These are phyloP conservation scores for Ogataea trehaloabstinens DNA, from an alignment of 805 yeast genomes.

Conservation along the genomic window DNA sequence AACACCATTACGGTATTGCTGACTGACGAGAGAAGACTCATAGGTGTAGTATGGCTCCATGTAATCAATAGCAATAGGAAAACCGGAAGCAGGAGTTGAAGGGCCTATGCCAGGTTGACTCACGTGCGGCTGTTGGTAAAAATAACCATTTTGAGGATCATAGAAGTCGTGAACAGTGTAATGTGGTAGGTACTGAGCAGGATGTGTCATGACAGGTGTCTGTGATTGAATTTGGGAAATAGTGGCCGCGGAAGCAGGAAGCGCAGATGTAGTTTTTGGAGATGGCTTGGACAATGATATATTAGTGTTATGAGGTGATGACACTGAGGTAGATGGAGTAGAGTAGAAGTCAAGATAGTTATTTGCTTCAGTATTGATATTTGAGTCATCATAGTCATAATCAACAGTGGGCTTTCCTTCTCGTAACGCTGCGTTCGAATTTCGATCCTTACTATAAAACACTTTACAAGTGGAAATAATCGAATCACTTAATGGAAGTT, in stretches of 20 bases:
- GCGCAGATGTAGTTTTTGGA: slow-evolving; percentile 7
- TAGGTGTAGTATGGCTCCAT: background rate
- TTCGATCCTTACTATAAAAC: slow-evolving; percentile 31
- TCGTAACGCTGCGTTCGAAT: slow-evolving; percentile 2
- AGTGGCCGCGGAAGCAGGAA: background rate
- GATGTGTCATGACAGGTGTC: background rate
- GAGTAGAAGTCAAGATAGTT: slow-evolving; percentile 21
- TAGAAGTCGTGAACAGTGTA: background rate
- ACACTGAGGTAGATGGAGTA: slow-evolving; percentile 25
- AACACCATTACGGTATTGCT: background rate
- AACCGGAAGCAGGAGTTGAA: background rate
- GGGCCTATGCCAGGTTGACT: background rate
- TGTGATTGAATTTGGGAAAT: background rate
- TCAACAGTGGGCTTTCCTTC: background rate
- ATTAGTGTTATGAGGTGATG: slow-evolving; percentile 21
- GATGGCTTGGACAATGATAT: slow-evolving; percentile 8
- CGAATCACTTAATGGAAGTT: slow-evolving; percentile 27
- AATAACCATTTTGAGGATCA: slow-evolving; percentile 1
- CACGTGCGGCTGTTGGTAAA: background rate
- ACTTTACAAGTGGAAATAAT: slow-evolving; percentile 23
- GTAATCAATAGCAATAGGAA: background rate
- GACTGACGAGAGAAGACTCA: too few species aligned
- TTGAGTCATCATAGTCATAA: slow-evolving; percentile 3
- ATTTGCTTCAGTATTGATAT: slow-evolving; percentile 3
- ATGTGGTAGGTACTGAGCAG: background rate